Evolutionary conservation across 1,284 basidiomycete species (phyloP), one percentile per base, ranked within the genome.

Genomic region (Inonotus hispidus): DNA sequence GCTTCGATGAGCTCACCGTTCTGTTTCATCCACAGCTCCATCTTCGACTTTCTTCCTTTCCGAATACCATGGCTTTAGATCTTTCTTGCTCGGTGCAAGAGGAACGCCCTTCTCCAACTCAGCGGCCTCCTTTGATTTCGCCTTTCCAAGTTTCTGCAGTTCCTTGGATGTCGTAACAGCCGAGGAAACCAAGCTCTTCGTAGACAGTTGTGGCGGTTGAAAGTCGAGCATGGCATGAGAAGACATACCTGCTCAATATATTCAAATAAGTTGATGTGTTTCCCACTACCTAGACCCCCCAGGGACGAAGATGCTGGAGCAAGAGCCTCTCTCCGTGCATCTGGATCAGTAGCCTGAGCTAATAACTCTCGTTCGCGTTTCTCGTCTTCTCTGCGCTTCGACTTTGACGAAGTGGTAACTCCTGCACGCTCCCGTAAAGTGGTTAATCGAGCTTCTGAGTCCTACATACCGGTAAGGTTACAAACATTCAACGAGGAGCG

Each of bases 31-130:
- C 19, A 63, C 50, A 58, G 70, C 71, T n/a, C 63, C 63, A 49
- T 69, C 71, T 6, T 62, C 62, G 25, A 60, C 61, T n/a, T 56
- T 63, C 38, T 60, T 41, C 38, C 63, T 64, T 35, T 60, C 75
- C 1, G 83, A 83, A 70, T 92, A 92, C 90, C 90, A 92, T 2
- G 89, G 88, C 25, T 82, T 84, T 14, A 90, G 79, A 64, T 92
- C 90, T 66, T 90, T 87, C 16, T 76, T 80, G 2, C 83, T 81
- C 0, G 90, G 90, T 2, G 86, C 89, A 5, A 92, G 75, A 3
- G 87, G 77, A 13, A 90, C 68, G 6, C 90, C 90, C 65, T 83
- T 83, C 60, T 92, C 90, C 0, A 78, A 77, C 67, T 88, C 85
- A 2, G 72, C 73, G 0, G 79, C 67, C 11, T 74, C 68, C 7